These are phyloP conservation scores for Herpomyces periplanetae DNA, from an alignment of 2,329 filamentous ascomycete genomes.

Conservation along the genomic window DNA sequence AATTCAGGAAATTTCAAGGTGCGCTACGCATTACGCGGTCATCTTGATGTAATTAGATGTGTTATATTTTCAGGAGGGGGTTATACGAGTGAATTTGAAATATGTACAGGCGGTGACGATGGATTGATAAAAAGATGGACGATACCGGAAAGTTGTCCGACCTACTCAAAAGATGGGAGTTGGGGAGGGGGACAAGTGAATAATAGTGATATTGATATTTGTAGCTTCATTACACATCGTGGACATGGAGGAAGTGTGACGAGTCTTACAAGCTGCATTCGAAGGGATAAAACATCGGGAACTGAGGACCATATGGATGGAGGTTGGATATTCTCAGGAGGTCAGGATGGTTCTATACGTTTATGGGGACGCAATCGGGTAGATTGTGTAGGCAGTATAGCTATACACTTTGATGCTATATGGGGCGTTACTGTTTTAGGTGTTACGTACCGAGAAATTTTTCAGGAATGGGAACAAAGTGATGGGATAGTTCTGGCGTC, in stretches of 20 bases:
- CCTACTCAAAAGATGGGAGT: conserved; percentile 12
- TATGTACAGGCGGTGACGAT: conserved; percentile 81
- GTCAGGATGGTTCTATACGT: conserved; percentile 60
- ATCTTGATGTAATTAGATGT: conserved; percentile 65
- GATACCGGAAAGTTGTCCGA: conserved; percentile 27
- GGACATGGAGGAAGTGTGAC: conserved; percentile 73
- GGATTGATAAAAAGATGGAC: conserved; percentile 89
- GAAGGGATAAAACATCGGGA: conserved; percentile 45
- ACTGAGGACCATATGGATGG: no score
- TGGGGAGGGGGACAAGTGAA: no score
- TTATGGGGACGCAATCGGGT: conserved; percentile 86
- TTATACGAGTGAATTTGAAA: conserved; percentile 74
- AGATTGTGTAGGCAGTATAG: conserved; percentile 69
- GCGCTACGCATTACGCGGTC: conserved; percentile 56
- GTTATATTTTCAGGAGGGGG: conserved; percentile 91
- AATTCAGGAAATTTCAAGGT: conserved; percentile 59
- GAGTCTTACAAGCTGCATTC: conserved; percentile 49
- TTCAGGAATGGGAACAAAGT: neutral
- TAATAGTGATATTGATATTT: conserved; percentile 67
- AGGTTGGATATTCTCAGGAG: conserved; percentile 93
- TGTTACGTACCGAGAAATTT: conserved; percentile 35
- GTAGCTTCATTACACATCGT: conserved; percentile 72
- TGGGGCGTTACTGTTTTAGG: conserved; percentile 84
- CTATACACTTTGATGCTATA: conserved; percentile 76
- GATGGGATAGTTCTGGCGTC: conserved; percentile 70